Base-by-base conservation (phyloP, 1,284 basidiomycete species). In the Cerrena zonata region DNA sequence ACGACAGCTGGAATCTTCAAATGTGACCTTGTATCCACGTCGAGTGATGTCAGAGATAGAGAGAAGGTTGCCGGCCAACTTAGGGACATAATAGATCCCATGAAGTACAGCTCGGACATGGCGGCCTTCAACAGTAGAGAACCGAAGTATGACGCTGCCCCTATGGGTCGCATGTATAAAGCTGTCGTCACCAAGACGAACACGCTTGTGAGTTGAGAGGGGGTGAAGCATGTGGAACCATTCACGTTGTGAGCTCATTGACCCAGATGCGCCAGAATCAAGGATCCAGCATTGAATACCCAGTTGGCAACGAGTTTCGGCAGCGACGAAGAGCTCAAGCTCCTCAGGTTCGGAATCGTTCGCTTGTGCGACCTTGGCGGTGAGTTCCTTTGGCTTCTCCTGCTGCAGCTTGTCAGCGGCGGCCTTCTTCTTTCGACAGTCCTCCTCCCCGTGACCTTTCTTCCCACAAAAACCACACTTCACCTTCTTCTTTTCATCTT, bases 61-160 rank as follows among this genome's bases (percentile, higher is more conserved):
- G n/a, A 64, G 52, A 21, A 63, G 53, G 46, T 63, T 62, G n/a
- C 56, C 52, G 27, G 54, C 18, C 13, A 63, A 50, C 2, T 56
- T 43, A 1, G 61, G 60, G 10, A 63, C 57, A 44, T 58, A 53
- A 5, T 60, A 57, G 24, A 61, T 56, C 30, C 51, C 48, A 4
- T 40, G 49, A 18, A 52, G 12, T 3, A 50, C 23, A 1, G 46
- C 37, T 5, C 21, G 13, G 21, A 13, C 0, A 19, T 10, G 10
- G 1, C 13, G 4, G 12, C 34, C 21, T 12, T 15, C 42, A 5
- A 47, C 30, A 11, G 27, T 18, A 34, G 48, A 47, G 21, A 49
- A 23, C 34, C 43, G 39, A 15, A 15, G 47, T 11, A 43, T 19
- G 44, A 42, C 45, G 19, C 37, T 25, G 10, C 56, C 57, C 24